phyloP scores from a whole-genome alignment of 768 basidiomycete genomes.

The Kwoniella sp. region DNA sequence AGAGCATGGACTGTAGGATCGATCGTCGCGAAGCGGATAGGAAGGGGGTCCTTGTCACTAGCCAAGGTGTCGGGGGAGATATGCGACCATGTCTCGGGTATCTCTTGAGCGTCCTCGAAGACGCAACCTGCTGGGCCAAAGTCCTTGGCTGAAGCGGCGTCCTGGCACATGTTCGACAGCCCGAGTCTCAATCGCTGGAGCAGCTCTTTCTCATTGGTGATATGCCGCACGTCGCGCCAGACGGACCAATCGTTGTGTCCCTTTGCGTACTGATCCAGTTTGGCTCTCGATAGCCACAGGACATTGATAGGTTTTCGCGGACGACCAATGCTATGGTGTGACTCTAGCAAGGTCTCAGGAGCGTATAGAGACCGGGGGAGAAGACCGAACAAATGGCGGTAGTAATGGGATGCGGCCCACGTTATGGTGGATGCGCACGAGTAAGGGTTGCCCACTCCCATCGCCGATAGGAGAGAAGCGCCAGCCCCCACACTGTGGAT shows the following conservation, averaged over 20 bases:
- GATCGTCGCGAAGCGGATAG: constrained; percentile 38
- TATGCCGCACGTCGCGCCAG: constrained; percentile 45
- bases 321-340: background rate
- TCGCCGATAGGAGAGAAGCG: constrained; percentile 41
- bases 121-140: constrained; percentile 18
- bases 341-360: background rate
- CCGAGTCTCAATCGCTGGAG: constrained; percentile 21
- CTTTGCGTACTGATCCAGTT: constrained; percentile 37
- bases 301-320: constrained; percentile 36
- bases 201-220: constrained; percentile 41
- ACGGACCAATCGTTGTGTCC: constrained; percentile 36
- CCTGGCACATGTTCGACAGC: constrained; percentile 20
- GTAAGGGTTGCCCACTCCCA: constrained; percentile 28
- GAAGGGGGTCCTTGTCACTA: constrained; percentile 4
- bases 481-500: constrained; percentile 47
- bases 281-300: constrained; percentile 42
- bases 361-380: constrained; percentile 14
- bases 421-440: constrained; percentile 41
- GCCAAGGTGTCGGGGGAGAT: background rate
- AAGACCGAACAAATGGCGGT: constrained; percentile 44
- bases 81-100: constrained; percentile 35
- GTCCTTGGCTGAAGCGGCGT: background rate
- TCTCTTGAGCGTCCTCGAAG: constrained; percentile 30
- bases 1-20: constrained; percentile 44
- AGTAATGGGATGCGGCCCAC: constrained; percentile 46